Evolutionary conservation across 177 flowering plant species (phyloP), one percentile per base, ranked within the genome.

Genomic region (Vitis hybrid): DNA sequence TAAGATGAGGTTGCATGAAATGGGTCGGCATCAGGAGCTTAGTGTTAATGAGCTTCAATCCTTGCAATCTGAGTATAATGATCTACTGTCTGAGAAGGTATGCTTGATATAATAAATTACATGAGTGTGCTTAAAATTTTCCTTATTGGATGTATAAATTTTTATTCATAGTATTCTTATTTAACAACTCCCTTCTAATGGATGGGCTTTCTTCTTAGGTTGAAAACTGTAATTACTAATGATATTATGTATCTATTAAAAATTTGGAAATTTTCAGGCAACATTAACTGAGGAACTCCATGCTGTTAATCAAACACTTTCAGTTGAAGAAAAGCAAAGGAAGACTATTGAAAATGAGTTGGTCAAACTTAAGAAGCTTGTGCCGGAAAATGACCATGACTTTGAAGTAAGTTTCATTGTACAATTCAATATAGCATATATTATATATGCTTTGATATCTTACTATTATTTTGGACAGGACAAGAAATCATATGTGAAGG

Each of bases 291-390:
- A 81, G 68, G 94, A 92, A 74, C 82, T 89, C 77, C 74, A 77
- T 50, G 79, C 62, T 48, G 22, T 80, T 60, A 80, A 67, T 68
- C 75, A 84, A 70, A 82, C 70, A 60, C 80, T 86, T 59, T 66
- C 70, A 55, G 74, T 49, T 29, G 97, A 90, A 76, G 94, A 84
- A 77, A 85, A 82, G 79, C 84, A 80, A 76, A 84, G 90, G 76
- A 86, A 84, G 78, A 57, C 62, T 62, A 71, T 87, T 67, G 96
- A 91, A 82, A 72, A 73, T 51, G 94, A 93, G 76, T 77, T 89
- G 68, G 48, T 60, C 39, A 84, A 81, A 69, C 71, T 83, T 53
- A 84, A 85, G 81, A 87, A 78, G 79, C 66, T 52, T 77, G 84
- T 77, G 26, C 75, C 86, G 60, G 92, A 85, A 53, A 81, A 65